Conservation (phyloP, 2,329 filamentous ascomycete species). For the Cercospora zeae-maydis region DNA sequence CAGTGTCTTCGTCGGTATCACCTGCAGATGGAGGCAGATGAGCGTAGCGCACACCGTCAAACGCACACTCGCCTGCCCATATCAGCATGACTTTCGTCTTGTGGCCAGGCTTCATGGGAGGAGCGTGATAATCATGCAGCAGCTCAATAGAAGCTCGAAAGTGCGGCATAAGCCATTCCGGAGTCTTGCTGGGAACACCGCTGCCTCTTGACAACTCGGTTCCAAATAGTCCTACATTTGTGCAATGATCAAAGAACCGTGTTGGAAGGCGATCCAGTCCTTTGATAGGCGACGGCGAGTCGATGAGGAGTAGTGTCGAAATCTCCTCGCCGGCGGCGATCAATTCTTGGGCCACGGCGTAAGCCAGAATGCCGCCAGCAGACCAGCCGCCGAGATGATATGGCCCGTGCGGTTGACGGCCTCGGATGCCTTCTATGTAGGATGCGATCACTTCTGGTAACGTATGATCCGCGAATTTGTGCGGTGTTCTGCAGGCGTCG, state of each 20-base stretch:
- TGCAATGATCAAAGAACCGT: conserved; percentile 50
- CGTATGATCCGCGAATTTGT: conserved; percentile 14
- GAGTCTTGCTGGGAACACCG: conserved; percentile 26
- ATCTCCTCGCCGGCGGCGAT: conserved; percentile 26
- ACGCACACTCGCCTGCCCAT: conserved; percentile 50
- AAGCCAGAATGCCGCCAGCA: conserved; percentile 69
- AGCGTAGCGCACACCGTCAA: conserved; percentile 37
- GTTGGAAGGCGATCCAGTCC: conserved; percentile 61
- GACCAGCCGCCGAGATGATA: conserved; percentile 71
- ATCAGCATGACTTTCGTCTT: conserved; percentile 45
- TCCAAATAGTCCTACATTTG: conserved; percentile 48
- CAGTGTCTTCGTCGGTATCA: conserved; percentile 40
- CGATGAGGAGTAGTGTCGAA: conserved; percentile 31
- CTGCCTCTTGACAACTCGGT: conserved; percentile 35
- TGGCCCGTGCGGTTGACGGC: conserved; percentile 49
- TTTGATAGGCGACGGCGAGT: conserved; percentile 31
- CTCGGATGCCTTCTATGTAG: conserved; percentile 39
- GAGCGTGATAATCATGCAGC: conserved; percentile 44
- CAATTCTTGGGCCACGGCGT: conserved; percentile 28
- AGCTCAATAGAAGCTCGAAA: conserved; percentile 50
- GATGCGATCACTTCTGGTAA: conserved; percentile 4
- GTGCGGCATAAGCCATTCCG: conserved; percentile 51
- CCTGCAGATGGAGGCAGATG: conserved; percentile 37
- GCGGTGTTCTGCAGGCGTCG: conserved; percentile 25
- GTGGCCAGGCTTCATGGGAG: conserved; percentile 31